Base-by-base conservation (phyloP, 2,329 filamentous ascomycete genomes). In the Ampelomyces quisqualis region DNA sequence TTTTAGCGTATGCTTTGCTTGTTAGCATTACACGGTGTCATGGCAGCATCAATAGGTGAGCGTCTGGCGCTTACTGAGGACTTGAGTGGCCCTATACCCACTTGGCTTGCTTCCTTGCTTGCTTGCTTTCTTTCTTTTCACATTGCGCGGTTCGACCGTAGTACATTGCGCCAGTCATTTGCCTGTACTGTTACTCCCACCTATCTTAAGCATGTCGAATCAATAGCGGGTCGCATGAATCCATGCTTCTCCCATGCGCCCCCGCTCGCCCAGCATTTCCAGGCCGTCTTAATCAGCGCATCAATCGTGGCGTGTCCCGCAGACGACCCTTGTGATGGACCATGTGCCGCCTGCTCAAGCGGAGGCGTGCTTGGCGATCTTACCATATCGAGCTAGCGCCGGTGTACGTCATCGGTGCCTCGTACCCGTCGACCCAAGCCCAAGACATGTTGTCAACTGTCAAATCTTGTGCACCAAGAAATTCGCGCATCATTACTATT, bases 1-100 rank as follows among this genome's bases (percentile, higher is more conserved):
- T 43, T 49, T 41, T 38, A 38, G 37, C 52, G 38, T 34, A 15
- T 40, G 53, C 41, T 30, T 22, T 53, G 46, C 33, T 44, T 50
- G 51, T 42, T 49, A 47, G 60, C 59, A 65, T 65, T 57, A 47
- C 53, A 56, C 53, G 59, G 62, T 62, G 51, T 47, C 32, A 53
- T 38, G 60, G 64, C 57, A 59, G 64, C 64, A 68, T 69, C 65
- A 67, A 65, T 49, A 69, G 65, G 64, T 57, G 60, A 67, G 65
- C 64, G 62, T 65, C 49, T 39, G 64, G 65, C 65, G 65, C 64
- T 68, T 67, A 63, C 64, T 68, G 62, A 69, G 64, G 65, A 69
- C 65, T 68, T 69, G 65, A 69, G 64, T 63, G 60, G 62, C 63
- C 57, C 43, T 63, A 64, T 60, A 63, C 60, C 59, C 57, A 40